A percentile compares a stretch with the other conserved stretches of the same genome.
Evolutionary conservation across 805 yeast genomes (phyloP).

Genomic region (Teunomyces stri): DNA sequence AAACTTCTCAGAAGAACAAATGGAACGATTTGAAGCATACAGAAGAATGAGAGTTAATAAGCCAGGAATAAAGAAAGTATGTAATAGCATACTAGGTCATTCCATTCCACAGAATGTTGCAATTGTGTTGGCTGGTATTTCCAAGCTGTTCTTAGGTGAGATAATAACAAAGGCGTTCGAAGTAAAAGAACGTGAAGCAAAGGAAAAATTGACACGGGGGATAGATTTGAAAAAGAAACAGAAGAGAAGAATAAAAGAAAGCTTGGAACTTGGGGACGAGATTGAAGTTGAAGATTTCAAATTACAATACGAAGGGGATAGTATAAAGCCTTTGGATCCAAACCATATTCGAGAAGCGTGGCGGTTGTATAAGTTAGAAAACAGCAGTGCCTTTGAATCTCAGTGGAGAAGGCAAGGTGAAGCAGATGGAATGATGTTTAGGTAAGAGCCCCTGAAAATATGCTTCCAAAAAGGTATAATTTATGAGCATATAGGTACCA

Average conservation of each 20-base stretch:
- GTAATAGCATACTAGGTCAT: conserved; percentile 76
- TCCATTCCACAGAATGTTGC: conserved; percentile 77
- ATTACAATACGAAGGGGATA: conserved; percentile 38
- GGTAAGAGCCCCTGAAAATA: conserved; percentile 31
- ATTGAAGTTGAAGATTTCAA: conserved; percentile 25
- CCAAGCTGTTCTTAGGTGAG: conserved; percentile 89
- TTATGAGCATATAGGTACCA: too few relatives aligned
- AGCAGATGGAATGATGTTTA: conserved; percentile 66
- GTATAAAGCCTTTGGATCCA: conserved; percentile 65
- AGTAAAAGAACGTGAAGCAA: conserved; percentile 57
- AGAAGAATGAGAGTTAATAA: conserved; percentile 65
- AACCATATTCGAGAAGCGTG: conserved; percentile 88
- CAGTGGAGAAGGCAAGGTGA: conserved; percentile 72
- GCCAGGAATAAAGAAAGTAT: conserved; percentile 75
- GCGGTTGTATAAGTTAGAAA: conserved; percentile 69
- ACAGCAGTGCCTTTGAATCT: conserved; percentile 57
- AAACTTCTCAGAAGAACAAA: conserved; percentile 75
- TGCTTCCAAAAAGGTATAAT: too few relatives aligned
- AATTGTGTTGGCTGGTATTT: conserved; percentile 77
- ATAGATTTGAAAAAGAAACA: conserved; percentile 41
- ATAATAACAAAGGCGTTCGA: conserved; percentile 78
- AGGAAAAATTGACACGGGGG: conserved; percentile 36
- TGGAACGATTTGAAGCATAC: conserved; percentile 82
- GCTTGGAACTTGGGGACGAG: conserved; percentile 38
- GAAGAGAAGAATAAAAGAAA: conserved; percentile 31